Conservation (phyloP, 2,329 filamentous ascomycete species). For the Botrytis fragariae region DNA sequence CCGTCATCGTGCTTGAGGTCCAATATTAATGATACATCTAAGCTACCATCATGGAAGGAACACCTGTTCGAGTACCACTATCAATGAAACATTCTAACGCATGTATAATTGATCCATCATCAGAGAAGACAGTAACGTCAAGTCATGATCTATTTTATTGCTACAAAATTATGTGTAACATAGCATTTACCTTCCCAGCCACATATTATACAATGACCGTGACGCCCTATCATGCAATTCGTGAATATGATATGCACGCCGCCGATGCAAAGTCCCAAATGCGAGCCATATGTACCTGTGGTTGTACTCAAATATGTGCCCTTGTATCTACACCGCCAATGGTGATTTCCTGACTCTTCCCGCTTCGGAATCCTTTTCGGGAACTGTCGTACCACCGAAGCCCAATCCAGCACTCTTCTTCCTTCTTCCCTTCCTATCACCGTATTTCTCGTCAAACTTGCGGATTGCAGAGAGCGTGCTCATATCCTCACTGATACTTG, state of each 20-base stretch:
- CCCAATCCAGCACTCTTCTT: conserved; percentile 57
- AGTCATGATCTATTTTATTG: conserved; percentile 8
- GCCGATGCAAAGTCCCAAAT: conserved; percentile 3
- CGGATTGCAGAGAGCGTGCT: conserved; percentile 77
- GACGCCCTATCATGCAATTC: conserved; percentile 3
- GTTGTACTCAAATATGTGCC: not conserved
- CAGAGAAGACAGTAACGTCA: not conserved
- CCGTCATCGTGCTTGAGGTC: not conserved
- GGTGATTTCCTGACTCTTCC: conserved; percentile 37
- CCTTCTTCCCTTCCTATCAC: conserved; percentile 69
- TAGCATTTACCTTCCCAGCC: not conserved
- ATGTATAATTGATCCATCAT: too few species aligned
- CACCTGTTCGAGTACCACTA: not conserved
- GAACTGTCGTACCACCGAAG: conserved; percentile 46
- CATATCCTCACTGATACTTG: conserved; percentile 95
- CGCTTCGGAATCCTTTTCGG: conserved; percentile 36
- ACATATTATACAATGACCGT: conserved; percentile 5
- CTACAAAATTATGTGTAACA: conserved; percentile 5
- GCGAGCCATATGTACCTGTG: conserved; percentile 17
- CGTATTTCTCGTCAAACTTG: conserved; percentile 95
- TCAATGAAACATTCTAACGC: not conserved
- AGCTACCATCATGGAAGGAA: not conserved
- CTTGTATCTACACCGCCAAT: conserved; percentile 8
- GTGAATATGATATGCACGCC: conserved; percentile 4
- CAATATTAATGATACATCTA: not conserved